Conservation (phyloP, 768 basidiomycete genomes). For the Trametes cingulata region DNA sequence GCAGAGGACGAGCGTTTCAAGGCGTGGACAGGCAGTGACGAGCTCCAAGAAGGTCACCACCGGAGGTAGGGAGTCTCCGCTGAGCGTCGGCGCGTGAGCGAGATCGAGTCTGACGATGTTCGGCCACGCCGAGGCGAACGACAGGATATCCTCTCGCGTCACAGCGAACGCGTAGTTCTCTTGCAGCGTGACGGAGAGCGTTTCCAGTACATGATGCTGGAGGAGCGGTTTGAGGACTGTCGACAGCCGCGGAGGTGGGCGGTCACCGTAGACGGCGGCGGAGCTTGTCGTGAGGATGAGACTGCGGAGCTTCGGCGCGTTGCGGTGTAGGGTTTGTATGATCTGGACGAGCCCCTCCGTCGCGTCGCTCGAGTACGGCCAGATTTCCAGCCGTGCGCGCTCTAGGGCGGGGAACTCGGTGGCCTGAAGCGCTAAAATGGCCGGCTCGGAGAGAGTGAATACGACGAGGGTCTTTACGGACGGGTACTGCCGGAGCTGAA, state of each 20-base stretch:
- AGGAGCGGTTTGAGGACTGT: slow-evolving; percentile 3
- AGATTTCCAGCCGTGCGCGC: neutral
- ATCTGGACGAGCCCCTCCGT: neutral
- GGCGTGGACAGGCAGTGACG: neutral
- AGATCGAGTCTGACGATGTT: neutral
- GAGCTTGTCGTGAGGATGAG: slow-evolving; percentile 3
- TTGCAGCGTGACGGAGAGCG: neutral
- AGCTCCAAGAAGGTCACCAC: neutral
- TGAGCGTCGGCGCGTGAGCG: slow-evolving; percentile 3
- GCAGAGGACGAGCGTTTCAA: slow-evolving; percentile 7
- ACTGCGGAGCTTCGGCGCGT: neutral
- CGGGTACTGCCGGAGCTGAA: neutral
- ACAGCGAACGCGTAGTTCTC: slow-evolving; percentile 12
- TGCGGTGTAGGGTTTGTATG: neutral
- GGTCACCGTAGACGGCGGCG: slow-evolving; percentile 1
- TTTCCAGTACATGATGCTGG: neutral
- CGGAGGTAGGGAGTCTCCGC: neutral
- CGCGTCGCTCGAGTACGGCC: slow-evolving; percentile 12
- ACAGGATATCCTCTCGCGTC: slow-evolving; percentile 4
- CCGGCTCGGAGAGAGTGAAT: neutral
- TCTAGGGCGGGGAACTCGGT: slow-evolving; percentile 3
- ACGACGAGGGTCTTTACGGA: slow-evolving; percentile 2
- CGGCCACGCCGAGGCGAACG: neutral
- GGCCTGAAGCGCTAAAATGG: neutral
- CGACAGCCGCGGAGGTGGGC: neutral